phyloP scores from a whole-genome alignment of 2,329 filamentous ascomycete genomes.

The Xylaria digitata region DNA sequence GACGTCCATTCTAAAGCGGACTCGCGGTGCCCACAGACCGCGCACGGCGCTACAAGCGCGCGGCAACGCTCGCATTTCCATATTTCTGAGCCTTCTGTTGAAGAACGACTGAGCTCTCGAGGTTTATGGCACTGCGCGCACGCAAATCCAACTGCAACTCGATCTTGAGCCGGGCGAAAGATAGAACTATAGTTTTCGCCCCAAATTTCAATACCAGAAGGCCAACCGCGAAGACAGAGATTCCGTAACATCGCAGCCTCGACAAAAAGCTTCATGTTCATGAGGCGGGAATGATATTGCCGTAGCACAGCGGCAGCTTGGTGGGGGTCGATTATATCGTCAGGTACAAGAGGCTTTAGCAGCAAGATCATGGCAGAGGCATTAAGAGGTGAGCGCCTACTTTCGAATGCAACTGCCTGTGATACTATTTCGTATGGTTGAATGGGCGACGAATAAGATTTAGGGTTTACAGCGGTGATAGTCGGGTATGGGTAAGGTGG shows the following conservation, averaged over 20 bases:
- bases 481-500: constrained; percentile 64
- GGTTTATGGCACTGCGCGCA: constrained; percentile 69
- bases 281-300: constrained; percentile 70
- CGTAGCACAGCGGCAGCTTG: constrained; percentile 68
- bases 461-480: constrained; percentile 35
- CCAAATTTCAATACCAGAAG: constrained; percentile 62
- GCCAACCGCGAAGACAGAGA: constrained; percentile 68
- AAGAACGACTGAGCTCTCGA: constrained; percentile 62
- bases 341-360: constrained; percentile 66
- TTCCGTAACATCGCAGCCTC: constrained; percentile 72
- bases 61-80: constrained; percentile 70
- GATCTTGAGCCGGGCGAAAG: constrained; percentile 65
- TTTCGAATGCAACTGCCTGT: constrained; percentile 67
- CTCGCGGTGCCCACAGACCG: constrained; percentile 68
- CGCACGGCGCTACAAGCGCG: constrained; percentile 65
- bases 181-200: constrained; percentile 66
- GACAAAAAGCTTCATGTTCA: constrained; percentile 68
- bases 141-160: constrained; percentile 64
- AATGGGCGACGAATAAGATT: constrained; percentile 55
- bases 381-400: constrained; percentile 66
- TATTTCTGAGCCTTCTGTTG: constrained; percentile 57
- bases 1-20: constrained; percentile 52
- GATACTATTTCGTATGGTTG: constrained; percentile 66
- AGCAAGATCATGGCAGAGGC: constrained; percentile 71
- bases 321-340: constrained; percentile 64